Conservation (phyloP, 345 rosid genomes). For the Bruguiera parviflora region DNA sequence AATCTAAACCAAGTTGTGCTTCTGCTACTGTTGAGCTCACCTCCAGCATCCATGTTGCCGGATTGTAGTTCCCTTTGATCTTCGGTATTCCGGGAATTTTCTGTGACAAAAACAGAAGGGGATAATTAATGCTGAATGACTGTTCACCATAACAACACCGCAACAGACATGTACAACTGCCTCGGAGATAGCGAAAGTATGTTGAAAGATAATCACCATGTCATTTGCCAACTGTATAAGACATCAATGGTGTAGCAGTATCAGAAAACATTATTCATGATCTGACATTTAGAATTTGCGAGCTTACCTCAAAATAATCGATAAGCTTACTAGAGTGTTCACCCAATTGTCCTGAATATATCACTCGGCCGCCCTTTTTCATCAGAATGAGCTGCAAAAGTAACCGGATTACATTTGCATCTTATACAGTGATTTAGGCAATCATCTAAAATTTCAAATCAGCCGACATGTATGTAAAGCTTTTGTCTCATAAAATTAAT, state of each 20-base stretch:
- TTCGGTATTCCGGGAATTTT: constrained; percentile 35
- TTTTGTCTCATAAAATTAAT: too few species aligned
- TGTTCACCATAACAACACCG: too few species aligned
- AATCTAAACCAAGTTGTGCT: constrained; percentile 31
- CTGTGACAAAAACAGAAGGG: constrained; percentile 9
- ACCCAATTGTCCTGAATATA: constrained; percentile 57
- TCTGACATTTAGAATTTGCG: neutral
- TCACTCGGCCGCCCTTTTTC: constrained; percentile 55
- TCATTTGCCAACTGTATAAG: too few species aligned
- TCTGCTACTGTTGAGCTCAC: constrained; percentile 32
- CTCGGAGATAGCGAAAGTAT: neutral
- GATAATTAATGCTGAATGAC: too few species aligned
- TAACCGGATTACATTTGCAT: neutral
- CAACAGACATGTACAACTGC: too few species aligned
- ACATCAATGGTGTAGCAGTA: too few species aligned
- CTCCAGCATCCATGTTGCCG: constrained; percentile 59
- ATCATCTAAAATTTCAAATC: neutral
- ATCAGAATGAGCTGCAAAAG: constrained; percentile 49
- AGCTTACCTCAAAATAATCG: constrained; percentile 52
- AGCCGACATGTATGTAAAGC: neutral
- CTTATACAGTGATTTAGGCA: neutral
- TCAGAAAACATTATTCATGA: neutral
- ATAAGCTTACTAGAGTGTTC: constrained; percentile 46
- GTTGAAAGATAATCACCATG: too few species aligned
- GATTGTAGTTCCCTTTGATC: constrained; percentile 42